Percentiles rank a stretch among this genome's conserved stretches.
phyloP scores from a whole-genome alignment of 192 early-diverging fungal species.

The Coemansia sp. region DNA sequence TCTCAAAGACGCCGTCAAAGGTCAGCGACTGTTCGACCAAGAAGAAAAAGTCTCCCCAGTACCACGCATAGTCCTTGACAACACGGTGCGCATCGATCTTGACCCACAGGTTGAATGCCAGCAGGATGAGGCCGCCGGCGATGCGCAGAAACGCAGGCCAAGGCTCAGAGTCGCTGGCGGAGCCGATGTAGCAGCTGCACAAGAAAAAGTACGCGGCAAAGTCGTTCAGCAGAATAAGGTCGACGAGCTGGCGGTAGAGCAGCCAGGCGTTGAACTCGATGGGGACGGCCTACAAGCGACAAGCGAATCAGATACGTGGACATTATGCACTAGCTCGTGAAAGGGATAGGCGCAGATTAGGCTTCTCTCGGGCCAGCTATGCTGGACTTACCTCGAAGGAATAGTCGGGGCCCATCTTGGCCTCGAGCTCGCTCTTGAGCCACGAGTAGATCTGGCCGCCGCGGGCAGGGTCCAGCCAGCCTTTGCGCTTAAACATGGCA shows the following conservation, averaged over 20 bases:
- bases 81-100: slow-evolving; percentile 94
- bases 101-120: slow-evolving; percentile 95
- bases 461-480: slow-evolving; percentile 65
- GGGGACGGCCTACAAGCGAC: slow-evolving; percentile 60
- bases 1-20: slow-evolving; percentile 94
- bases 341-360: slow-evolving; percentile 12
- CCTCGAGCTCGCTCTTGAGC: slow-evolving; percentile 70
- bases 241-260: slow-evolving; percentile 91
- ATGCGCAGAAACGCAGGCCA: slow-evolving; percentile 75
- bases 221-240: slow-evolving; percentile 93
- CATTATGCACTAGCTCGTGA: slow-evolving; percentile 9
- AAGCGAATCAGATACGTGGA: neutral
- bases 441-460: slow-evolving; percentile 60
- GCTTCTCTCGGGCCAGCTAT: neutral
- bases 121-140: slow-evolving; percentile 75
- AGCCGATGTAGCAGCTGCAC: slow-evolving; percentile 77
- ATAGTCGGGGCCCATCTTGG: slow-evolving; percentile 82
- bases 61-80: slow-evolving; percentile 98
- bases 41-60: slow-evolving; percentile 99
- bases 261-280: slow-evolving; percentile 98
- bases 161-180: slow-evolving; percentile 58
- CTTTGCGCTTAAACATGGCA: slow-evolving; percentile 67
- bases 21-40: slow-evolving; percentile 87
- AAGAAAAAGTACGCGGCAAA: slow-evolving; percentile 88
- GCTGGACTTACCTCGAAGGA: slow-evolving; percentile 64